Evolutionary conservation across 495 filamentous ascomycete genomes (phyloP), one percentile per base, ranked within the genome.

Genomic region (Podospora bellae-mahoneyi): DNA sequence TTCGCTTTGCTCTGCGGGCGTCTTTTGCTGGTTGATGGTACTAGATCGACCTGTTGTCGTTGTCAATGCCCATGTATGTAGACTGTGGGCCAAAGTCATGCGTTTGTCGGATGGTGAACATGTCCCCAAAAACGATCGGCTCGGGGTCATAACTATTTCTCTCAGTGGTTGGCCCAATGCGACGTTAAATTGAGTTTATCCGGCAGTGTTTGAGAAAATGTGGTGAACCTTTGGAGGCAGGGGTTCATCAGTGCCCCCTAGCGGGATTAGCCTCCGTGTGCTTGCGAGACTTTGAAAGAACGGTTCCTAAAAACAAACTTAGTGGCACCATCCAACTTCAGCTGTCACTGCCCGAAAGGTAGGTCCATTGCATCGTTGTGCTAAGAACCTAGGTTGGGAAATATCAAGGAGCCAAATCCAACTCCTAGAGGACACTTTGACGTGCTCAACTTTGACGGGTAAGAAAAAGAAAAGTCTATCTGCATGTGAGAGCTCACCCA

Each of bases 261-360:
- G 39, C 73, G 71, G 73, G 64, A 71, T 64, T 66, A 66, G 67
- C 26, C 54, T 66, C 65, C 65, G 63, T n/a, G 7, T 48, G 39
- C 39, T 48, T 48, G 39, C 39, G 39, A 48, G 9, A 48, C 39
- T 48, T 48, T 5, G 9, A 9, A 10, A 10, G 39, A 48, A 10
- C 39, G 39, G 39, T 48, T 48, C 39, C 39, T 3, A 48, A 48
- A 48, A 48, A 48, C 39, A 48, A 48, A 48, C 39, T 48, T 48
- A 3, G 39, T 13, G 39, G 15, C 39, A 18, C 39, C 15, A 16
- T 48, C 39, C 39, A 48, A 48, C 39, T 16, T 48, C 39, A 48
- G 39, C 9, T 48, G 39, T 48, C 39, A 48, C 39, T 18, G 39
- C 13, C 23, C 23, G 13, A 48, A 48, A 5, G 39, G 39, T 48